Percentiles rank a stretch among this genome's conserved stretches.
Evolutionary conservation across 108 stramenopile species (phyloP).

Genomic region (Discostella pseudostelligera): DNA sequence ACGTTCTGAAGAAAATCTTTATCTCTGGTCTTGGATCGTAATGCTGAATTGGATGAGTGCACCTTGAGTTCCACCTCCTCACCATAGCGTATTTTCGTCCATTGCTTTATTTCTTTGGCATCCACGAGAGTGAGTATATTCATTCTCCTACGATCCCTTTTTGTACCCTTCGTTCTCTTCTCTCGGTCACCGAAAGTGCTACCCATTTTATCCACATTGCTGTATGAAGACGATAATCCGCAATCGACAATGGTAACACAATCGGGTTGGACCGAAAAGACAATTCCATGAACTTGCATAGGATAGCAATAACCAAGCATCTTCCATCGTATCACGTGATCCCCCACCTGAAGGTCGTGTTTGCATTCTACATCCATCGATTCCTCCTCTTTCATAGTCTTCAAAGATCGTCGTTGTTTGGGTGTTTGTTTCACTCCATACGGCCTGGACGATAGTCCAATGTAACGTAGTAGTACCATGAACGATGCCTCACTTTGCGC

Average conservation of each 20-base stretch:
- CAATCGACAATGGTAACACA: constrained; percentile 58
- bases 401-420: neutral
- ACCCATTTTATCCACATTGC: constrained; percentile 30
- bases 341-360: constrained; percentile 47
- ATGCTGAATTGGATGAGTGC: constrained; percentile 15
- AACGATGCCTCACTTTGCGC: constrained; percentile 1
- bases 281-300: constrained; percentile 62
- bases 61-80: constrained; percentile 36
- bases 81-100: constrained; percentile 47
- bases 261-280: constrained; percentile 48
- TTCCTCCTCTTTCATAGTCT: neutral
- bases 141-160: constrained; percentile 43
- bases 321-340: constrained; percentile 55
- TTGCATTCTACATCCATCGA: neutral
- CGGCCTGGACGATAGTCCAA: constrained; percentile 11
- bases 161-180: constrained; percentile 4
- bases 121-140: constrained; percentile 51
- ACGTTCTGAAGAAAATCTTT: neutral
- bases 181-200: constrained; percentile 22
- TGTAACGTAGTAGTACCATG: neutral
- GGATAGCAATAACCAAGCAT: constrained; percentile 49
- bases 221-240: constrained; percentile 47
- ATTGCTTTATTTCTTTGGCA: constrained; percentile 53
- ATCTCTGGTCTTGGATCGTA: neutral
- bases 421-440: neutral